Percentiles rank a stretch among this genome's conserved stretches.
phyloP scores from a whole-genome alignment of 2,329 filamentous ascomycete genomes.

The Hortaea sp. region DNA sequence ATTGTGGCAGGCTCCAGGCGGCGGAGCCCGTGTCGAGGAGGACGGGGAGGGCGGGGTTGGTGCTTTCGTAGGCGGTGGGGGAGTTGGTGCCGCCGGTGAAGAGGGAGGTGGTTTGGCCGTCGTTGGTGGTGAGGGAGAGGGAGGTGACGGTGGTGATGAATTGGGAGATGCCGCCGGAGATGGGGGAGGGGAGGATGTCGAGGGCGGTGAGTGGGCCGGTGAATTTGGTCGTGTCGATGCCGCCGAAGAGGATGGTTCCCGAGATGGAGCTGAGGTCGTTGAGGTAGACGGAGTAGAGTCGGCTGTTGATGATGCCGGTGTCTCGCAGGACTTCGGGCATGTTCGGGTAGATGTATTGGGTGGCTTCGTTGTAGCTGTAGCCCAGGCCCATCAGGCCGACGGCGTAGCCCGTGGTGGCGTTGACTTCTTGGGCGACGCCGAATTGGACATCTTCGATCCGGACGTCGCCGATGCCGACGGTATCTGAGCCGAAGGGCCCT shows the following conservation, averaged over 20 bases:
- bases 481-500: constrained; percentile 20
- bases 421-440: constrained; percentile 21
- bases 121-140: constrained; percentile 9
- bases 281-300: constrained; percentile 24
- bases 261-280: constrained; percentile 17
- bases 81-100: constrained; percentile 12
- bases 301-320: constrained; percentile 20
- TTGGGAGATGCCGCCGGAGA: constrained; percentile 10
- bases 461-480: constrained; percentile 20
- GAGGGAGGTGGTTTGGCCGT: constrained; percentile 9
- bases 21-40: constrained; percentile 24
- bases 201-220: constrained; percentile 21
- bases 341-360: constrained; percentile 20
- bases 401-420: constrained; percentile 16
- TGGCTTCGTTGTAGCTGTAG: constrained; percentile 21
- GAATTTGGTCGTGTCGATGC: constrained; percentile 23
- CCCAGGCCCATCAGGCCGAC: constrained; percentile 24
- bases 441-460: constrained; percentile 20
- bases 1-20: constrained; percentile 16
- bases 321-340: constrained; percentile 23
- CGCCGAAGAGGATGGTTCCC: constrained; percentile 26
- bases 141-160: constrained; percentile 22
- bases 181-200: constrained; percentile 17
- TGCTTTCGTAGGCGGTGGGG: constrained; percentile 10
- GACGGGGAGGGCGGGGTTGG: constrained; percentile 8